A percentile compares a stretch with the other conserved stretches of the same genome.
These are phyloP conservation scores for Sequoiadendron giganteum DNA, from an alignment of 75 land plant species.

Conservation along the genomic window DNA sequence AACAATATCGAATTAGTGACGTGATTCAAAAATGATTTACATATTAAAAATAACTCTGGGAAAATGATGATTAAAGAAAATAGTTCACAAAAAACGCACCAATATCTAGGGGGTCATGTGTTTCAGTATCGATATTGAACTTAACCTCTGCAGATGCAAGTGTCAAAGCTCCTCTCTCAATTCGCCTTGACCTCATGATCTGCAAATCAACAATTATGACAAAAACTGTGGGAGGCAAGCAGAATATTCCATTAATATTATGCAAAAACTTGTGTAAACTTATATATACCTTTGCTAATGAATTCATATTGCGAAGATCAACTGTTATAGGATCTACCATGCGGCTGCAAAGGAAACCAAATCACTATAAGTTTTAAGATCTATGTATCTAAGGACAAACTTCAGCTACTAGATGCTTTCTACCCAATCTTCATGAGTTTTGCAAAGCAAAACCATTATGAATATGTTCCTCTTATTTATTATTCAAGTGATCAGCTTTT, in stretches of 20 bases:
- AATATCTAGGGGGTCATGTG: constrained; percentile 98
- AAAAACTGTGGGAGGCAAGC: background rate
- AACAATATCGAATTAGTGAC: background rate
- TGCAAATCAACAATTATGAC: constrained; percentile 28
- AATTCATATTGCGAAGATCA: constrained; percentile 94
- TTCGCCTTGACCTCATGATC: constrained; percentile 92
- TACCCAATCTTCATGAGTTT: background rate
- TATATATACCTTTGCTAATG: constrained; percentile 85
- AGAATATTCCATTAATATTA: background rate
- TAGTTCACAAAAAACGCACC: constrained; percentile 42
- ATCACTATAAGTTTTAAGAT: background rate
- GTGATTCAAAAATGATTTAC: background rate
- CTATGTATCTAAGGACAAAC: background rate
- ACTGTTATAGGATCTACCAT: constrained; percentile 80
- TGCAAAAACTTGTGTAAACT: background rate
- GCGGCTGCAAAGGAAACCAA: constrained; percentile 52
- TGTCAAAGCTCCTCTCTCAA: constrained; percentile 96
- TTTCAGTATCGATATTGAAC: constrained; percentile 97
- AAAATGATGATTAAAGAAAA: background rate
- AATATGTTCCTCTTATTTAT: background rate
- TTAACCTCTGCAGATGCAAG: constrained; percentile 99
- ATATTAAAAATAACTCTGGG: background rate
- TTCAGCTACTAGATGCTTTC: background rate
- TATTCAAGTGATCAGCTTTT: background rate
- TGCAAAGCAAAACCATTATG: background rate